Percentiles rank a stretch among this genome's conserved stretches.
Conservation (phyloP, 148 eudicot genomes). For the Rhododendron henanense region DNA sequence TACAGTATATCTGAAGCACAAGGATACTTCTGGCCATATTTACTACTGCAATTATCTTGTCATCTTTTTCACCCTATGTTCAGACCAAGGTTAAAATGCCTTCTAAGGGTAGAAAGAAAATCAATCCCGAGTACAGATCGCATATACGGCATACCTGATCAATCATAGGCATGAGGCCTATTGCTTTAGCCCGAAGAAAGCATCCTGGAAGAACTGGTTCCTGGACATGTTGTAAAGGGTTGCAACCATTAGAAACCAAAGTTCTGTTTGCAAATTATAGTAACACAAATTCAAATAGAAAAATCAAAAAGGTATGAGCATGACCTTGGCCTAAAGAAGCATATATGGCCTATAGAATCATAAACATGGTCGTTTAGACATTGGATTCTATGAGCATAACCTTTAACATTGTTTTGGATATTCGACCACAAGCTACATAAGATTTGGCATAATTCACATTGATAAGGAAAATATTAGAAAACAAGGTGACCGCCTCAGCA, state of each 20-base stretch:
- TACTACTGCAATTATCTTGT: conserved; percentile 72
- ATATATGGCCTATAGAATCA: neutral
- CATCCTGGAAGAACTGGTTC: conserved; percentile 84
- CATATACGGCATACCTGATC: conserved; percentile 45
- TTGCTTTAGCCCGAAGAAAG: conserved; percentile 78
- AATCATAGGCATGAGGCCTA: conserved; percentile 89
- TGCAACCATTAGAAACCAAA: conserved; percentile 4
- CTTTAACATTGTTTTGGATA: neutral
- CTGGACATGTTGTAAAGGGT: conserved; percentile 23
- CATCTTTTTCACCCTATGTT: conserved; percentile 75
- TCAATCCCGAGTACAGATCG: neutral
- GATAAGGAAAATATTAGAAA: neutral
- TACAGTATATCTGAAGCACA: neutral
- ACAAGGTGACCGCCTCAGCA: neutral
- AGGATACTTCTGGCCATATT: neutral
- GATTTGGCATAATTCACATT: conserved; percentile 5
- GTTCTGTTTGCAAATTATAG: neutral
- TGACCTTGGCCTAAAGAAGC: neutral
- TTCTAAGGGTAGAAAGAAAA: neutral
- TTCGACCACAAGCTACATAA: conserved; percentile 4
- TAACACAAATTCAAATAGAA: neutral
- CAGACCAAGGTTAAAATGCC: conserved; percentile 11
- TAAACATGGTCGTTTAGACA: neutral
- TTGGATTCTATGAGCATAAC: neutral
- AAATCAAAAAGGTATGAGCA: neutral